These are phyloP conservation scores for Talaromyces albobiverticillius DNA, from an alignment of 2,329 filamentous ascomycete species.

Conservation along the genomic window DNA sequence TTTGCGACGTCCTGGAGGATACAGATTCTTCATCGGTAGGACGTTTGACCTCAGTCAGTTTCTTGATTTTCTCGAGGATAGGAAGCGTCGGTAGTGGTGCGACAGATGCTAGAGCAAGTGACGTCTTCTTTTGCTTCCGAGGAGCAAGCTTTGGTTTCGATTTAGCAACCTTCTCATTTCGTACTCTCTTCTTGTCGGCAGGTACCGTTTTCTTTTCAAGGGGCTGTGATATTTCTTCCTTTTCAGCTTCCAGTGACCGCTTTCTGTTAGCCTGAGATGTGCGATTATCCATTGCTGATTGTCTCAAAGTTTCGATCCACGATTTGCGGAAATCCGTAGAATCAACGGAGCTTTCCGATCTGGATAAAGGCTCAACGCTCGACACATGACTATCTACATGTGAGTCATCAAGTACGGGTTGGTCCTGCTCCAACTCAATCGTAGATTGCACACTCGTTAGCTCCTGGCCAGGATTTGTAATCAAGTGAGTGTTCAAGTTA, in stretches of 20 bases:
- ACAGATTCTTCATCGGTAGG: conserved; percentile 20
- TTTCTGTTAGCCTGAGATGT: conserved; percentile 25
- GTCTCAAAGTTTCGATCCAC: conserved; percentile 18
- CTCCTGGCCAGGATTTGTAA: background rate
- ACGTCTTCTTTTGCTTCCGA: conserved; percentile 21
- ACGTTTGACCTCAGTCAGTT: conserved; percentile 24
- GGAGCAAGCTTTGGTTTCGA: conserved; percentile 5
- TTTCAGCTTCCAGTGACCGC: conserved; percentile 24
- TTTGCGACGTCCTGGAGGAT: conserved; percentile 23
- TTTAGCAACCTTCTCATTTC: background rate
- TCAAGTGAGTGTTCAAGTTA: background rate
- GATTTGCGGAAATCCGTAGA: conserved; percentile 9
- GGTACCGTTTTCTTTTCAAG: conserved; percentile 13
- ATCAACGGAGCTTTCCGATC: conserved; percentile 1
- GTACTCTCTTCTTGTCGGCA: conserved; percentile 1
- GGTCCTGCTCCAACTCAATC: background rate
- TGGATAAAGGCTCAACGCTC: background rate
- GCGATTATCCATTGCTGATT: conserved; percentile 25
- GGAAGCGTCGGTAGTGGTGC: conserved; percentile 32
- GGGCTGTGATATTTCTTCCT: conserved; percentile 11
- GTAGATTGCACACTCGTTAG: background rate
- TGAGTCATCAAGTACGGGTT: background rate
- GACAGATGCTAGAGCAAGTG: conserved; percentile 29
- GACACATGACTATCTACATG: background rate
- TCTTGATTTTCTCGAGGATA: conserved; percentile 31